Percentiles rank a stretch among this genome's conserved stretches.
Evolutionary conservation across 2,329 filamentous ascomycete species (phyloP).

Genomic region (Corinectria fuckeliana): DNA sequence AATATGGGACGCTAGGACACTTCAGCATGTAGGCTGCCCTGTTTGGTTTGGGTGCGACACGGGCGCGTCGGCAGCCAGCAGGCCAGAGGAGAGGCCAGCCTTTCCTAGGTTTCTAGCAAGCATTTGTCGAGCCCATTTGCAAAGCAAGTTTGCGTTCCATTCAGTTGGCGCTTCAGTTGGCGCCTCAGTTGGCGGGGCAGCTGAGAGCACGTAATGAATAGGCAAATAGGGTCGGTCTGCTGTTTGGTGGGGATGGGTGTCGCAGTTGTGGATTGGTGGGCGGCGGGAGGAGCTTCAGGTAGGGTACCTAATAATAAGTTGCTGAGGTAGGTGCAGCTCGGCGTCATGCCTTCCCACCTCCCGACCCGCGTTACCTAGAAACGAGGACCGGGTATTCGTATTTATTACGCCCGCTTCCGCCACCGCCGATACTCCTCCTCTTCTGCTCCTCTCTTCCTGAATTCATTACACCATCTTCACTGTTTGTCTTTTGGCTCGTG

Average conservation of each 20-base stretch:
- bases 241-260: not conserved
- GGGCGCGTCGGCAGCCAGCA: conserved; percentile 22
- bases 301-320: conserved; percentile 12
- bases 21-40: conserved; percentile 20
- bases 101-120: not conserved
- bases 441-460: not conserved
- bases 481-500: not conserved
- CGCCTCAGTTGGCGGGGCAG: conserved; percentile 36
- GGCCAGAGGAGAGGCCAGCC: not conserved
- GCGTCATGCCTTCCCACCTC: conserved; percentile 27
- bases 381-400: conserved; percentile 15
- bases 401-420: conserved; percentile 11
- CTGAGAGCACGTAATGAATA: conserved; percentile 36
- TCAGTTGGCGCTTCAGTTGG: conserved; percentile 22
- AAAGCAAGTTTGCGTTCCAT: not conserved
- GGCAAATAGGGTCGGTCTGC: conserved; percentile 18
- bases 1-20: conserved; percentile 29
- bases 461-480: not conserved
- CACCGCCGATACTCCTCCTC: not conserved
- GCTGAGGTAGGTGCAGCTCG: conserved; percentile 25
- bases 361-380: conserved; percentile 14
- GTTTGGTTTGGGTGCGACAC: conserved; percentile 2
- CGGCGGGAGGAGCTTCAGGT: conserved; percentile 33
- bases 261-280: not conserved
- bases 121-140: not conserved